Base-by-base conservation (phyloP, 257 asterid species). In the Solanum bukasovii region DNA sequence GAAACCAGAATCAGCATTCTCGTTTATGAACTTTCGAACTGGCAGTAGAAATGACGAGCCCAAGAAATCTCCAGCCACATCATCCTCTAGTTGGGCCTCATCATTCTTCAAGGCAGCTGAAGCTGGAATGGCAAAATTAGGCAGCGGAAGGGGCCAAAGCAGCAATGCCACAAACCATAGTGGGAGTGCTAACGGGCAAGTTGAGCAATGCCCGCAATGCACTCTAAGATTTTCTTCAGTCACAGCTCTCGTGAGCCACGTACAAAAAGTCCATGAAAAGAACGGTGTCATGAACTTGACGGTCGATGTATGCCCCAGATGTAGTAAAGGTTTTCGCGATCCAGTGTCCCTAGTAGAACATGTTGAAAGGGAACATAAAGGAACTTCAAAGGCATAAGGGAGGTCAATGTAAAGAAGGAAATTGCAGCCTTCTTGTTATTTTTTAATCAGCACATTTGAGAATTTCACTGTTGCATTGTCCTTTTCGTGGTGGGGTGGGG, bases 261-360 rank as follows among this genome's bases (percentile, higher is more conserved):
- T 97, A 65, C 93, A 95, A 89, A 97, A 91, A 83, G 95, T 97
- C 49, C 99, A 97, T 31, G 96, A 97, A 42, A 89, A 82, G 89
- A 94, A 93, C 27, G 98, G 96, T 87, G 90, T 96, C 33, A 93
- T 96, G 96, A 95, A 96, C 93, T 92, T 88, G 79, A 93, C 98
- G 3, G 86, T 97, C 1, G 99, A 96, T 61, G 94, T 96, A 35
- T 97, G 99, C 90, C 99, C 99, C 33, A 96, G 93, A 90, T 97
- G 99, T 84, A 94, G 96, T 84, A 93, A 94, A 92, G 99, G 98
- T 38, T 96, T 95, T 75, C 96, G 96, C 1, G 98, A 94, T 88
- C 96, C 99, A 1, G 99, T 96, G 44, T 73, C 92, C 75, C 98
- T 97, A 16, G 98, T 97, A 13, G 98, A 96, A 91, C 99, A 97